These are phyloP conservation scores for Phialophora tarda DNA, from an alignment of 2,329 filamentous ascomycete genomes.

Conservation along the genomic window DNA sequence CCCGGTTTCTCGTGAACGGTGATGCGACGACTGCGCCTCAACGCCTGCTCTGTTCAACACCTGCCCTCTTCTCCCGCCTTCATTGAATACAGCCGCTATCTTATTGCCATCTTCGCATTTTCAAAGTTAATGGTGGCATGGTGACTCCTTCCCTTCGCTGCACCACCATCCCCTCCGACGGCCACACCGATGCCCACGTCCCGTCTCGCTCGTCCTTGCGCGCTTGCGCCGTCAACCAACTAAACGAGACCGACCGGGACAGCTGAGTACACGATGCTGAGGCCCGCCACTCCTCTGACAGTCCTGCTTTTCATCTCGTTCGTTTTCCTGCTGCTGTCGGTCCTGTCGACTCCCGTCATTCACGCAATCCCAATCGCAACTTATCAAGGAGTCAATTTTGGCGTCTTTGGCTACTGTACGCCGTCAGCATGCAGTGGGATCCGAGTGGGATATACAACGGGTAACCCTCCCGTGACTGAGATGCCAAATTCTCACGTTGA, in stretches of 20 bases:
- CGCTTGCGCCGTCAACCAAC: conserved; percentile 23
- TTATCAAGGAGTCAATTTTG: conserved; percentile 78
- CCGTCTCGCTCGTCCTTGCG: conserved; percentile 19
- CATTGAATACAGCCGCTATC: conserved; percentile 3
- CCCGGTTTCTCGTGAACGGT: conserved; percentile 18
- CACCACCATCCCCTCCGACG: conserved; percentile 5
- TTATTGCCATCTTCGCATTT: conserved; percentile 3
- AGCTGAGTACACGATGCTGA: conserved; percentile 64
- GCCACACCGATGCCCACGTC: conserved; percentile 26
- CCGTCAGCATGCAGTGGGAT: conserved; percentile 69
- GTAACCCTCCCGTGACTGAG: conserved; percentile 58
- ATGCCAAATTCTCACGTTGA: conserved; percentile 14
- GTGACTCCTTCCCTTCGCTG: conserved; percentile 7
- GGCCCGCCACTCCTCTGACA: conserved; percentile 89
- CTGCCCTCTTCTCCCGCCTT: conserved; percentile 11
- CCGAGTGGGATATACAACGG: conserved; percentile 82
- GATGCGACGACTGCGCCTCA: conserved; percentile 31
- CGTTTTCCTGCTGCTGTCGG: conserved; percentile 79
- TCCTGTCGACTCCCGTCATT: conserved; percentile 90
- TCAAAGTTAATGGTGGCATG: background rate
- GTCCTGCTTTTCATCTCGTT: conserved; percentile 86
- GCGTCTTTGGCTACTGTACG: conserved; percentile 89
- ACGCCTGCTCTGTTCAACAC: conserved; percentile 9
- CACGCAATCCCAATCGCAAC: conserved; percentile 81
- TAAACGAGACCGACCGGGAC: conserved; percentile 7